Base-by-base conservation (phyloP, 2,329 filamentous ascomycete genomes). In the Ilyonectria robusta region DNA sequence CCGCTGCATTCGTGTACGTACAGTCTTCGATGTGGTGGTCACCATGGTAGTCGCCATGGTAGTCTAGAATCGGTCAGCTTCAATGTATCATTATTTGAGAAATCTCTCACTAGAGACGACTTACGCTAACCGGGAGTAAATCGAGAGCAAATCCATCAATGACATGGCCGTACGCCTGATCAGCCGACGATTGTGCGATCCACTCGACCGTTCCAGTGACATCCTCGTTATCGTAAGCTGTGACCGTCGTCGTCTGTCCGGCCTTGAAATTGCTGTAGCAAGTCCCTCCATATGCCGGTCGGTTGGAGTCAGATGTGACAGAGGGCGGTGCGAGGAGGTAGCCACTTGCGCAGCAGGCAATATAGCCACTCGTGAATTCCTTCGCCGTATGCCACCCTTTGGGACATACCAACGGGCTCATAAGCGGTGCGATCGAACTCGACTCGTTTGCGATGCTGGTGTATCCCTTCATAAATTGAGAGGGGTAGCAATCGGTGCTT, bases 401-500 rank as follows among this genome's bases (percentile, higher is more conserved):
- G 4, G 59, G 59, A 35, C 59, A 62, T 15, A 62, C 48, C 48
- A 62, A 11, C 19, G 59, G 59, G 26, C 59, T 62, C 59, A 62
- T 50, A 19, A 62, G 31, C 6, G 58, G 59, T 13, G 59, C 59
- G 37, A 62, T 29, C 4, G 59, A 62, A 35, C 59, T 55, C 21
- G 59, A 46, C n/a, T 19, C 23, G 33, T 50, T 26, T 3, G 15
- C 15, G 11, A 53, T 17, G 23, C 59, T 62, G 33, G 48, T 62
- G 59, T 62, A 62, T 11, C 35, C 35, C 19, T 47, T n/a, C 11
- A 62, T 62, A 35, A 55, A 62, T 31, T 62, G 33, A 17, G 59
- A 35, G 0, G 59, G 59, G 40, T 46, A 62, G 37, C 59, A 62
- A n/a, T 46, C 48, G 19, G n/a, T 21, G 35, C 21, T 17, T 9